Conservation (phyloP, 2,329 filamentous ascomycete species). For the Fusarium torulosum region DNA sequence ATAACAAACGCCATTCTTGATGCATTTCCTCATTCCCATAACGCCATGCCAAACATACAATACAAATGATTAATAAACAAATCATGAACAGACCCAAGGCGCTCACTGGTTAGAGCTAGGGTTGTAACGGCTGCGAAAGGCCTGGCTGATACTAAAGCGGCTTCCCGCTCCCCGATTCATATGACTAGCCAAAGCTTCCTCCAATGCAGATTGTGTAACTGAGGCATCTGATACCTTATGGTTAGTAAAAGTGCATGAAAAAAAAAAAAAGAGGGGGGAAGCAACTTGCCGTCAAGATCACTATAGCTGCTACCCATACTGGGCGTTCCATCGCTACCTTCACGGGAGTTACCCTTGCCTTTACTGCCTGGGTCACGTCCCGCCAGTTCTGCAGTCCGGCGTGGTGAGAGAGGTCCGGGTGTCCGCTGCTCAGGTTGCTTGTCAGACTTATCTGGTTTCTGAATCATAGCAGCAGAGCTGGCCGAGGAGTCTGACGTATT, state of each 20-base stretch:
- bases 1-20: constrained; percentile 43
- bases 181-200: constrained; percentile 77
- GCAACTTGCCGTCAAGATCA: constrained; percentile 77
- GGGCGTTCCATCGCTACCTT: constrained; percentile 78
- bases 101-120: constrained; percentile 52
- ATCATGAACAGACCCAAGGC: constrained; percentile 3
- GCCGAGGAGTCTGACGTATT: constrained; percentile 74
- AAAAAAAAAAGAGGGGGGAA: constrained; percentile 1
- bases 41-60: constrained; percentile 41
- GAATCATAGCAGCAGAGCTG: constrained; percentile 62
- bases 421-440: constrained; percentile 52
- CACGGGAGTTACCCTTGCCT: constrained; percentile 64
- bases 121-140: constrained; percentile 72
- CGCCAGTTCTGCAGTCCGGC: constrained; percentile 69
- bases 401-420: constrained; percentile 67
- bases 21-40: constrained; percentile 39
- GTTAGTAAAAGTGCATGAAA: constrained; percentile 15
- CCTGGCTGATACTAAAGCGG: constrained; percentile 76
- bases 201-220: constrained; percentile 82
- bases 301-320: constrained; percentile 90
- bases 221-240: constrained; percentile 71
- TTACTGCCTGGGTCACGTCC: constrained; percentile 66
- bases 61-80: constrained; percentile 13
- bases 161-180: constrained; percentile 56
- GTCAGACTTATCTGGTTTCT: constrained; percentile 45